Base-by-base conservation (phyloP, 768 basidiomycete genomes). In the Suillus fuscotomentosus region DNA sequence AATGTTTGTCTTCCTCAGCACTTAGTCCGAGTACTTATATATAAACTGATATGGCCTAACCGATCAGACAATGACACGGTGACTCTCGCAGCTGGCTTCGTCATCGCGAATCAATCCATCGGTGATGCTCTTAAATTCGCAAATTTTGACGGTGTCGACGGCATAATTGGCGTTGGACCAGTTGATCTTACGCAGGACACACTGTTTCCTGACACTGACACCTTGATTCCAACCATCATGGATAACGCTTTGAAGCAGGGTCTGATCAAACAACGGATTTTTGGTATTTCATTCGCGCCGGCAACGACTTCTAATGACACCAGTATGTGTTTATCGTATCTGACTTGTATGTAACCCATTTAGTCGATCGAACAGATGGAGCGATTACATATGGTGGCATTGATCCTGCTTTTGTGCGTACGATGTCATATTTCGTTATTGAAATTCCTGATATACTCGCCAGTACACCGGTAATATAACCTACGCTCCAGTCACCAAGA, bases 81-180 rank as follows among this genome's bases (percentile, higher is more conserved):
- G 31, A 67, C 71, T 9, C 59, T 77, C 27, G 67, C 71, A 14
- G 39, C 68, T 20, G 61, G 56, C 47, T 66, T 78, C 42, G 66
- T 71, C 57, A 69, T 77, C 62, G 34, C 42, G 10, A 69, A 68
- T 24, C 76, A 77, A 54, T 70, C 72, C 5, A 77, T 77, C n/a
- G 72, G 71, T 66, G 66, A 63, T 24, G 72, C 71, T 45, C 43
- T 66, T 6, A 43, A 50, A 8, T 70, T 20, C 13, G 60, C 48
- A 6, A 48, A 54, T 38, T 72, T 75, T 39, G 22, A 42, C 24
- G 71, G 67, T 43, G 61, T 75, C 11, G 71, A 73, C 43, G 74
- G 74, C 13, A 73, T 75, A 34, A 8, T 75, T 8, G 74, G 72
- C 24, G 39, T 75, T 34, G 74, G 74, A 20, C 74, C 73, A 43